Base-by-base conservation (phyloP, 2,329 filamentous ascomycete genomes). In the Chaetomiaceae sp. region DNA sequence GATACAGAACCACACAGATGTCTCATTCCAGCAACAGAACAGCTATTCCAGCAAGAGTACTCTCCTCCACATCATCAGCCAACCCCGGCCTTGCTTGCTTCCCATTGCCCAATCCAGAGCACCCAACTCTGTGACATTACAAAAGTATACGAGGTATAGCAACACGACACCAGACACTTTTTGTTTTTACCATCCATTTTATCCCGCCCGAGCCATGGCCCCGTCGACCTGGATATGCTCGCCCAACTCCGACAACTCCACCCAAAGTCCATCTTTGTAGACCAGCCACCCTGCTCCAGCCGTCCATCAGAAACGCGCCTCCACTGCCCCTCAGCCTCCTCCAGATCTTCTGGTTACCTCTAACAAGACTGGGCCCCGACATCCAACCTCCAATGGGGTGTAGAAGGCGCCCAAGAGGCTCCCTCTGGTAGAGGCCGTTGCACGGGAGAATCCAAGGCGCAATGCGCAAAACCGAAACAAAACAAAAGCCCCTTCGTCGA, bases 211-310 rank as follows among this genome's bases (percentile, higher is more conserved):
- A 31, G 7, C 39, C 33, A 30, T 38, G 25, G 25, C 10, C 25
- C 25, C 25, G 8, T 53, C 13, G 19, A 43, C 14, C 34, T 21
- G 34, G 20, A 16, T 33, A 20, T 48, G 27, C 37, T 21, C 21
- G 19, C 39, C 39, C 13, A 44, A 54, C 51, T 54, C 51, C 50
- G 45, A 33, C 50, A 50, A 54, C 51, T 54, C 51, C 51, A 27
- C 31, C 44, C 38, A 47, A 44, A 33, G n/a, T 25, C 39, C 44
- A 25, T 38, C 34, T 23, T 19, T 16, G n/a, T 51, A 38, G 13
- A 37, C 37, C 42, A 51, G 31, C 37, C 42, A 12, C 19, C 30
- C 50, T 34, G 40, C 4, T 30, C n/a, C 13, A 31, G 33, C n/a
- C n/a, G n/a, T 34, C 44, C 44, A n/a, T 33, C 30, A 33, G 14